A percentile compares a stretch with the other conserved stretches of the same genome.
Evolutionary conservation across 441 rosid species (phyloP).

Genomic region (Gossypium davidsonii): DNA sequence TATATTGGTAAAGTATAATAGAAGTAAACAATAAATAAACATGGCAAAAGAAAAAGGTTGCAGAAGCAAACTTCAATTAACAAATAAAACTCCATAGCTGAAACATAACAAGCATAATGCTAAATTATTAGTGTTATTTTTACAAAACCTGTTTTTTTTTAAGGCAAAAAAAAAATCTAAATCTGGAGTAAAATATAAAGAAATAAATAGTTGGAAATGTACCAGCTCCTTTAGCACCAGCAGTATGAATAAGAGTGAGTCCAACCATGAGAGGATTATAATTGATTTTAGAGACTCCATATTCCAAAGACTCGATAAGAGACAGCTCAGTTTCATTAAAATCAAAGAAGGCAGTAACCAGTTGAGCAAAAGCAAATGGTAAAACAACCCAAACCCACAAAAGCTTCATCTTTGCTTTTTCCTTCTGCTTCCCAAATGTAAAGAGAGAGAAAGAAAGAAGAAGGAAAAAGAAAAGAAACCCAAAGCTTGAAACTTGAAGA

Average conservation of each 20-base stretch:
- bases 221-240: constrained; percentile 89
- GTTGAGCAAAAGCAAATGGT: constrained; percentile 17
- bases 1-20: constrained; percentile 2
- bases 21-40: constrained; percentile 6
- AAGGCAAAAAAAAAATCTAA: neutral
- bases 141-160: neutral
- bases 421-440: constrained; percentile 19
- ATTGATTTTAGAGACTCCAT: constrained; percentile 42
- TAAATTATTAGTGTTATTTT: neutral
- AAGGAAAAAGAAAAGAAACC: neutral
- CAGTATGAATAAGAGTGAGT: constrained; percentile 73
- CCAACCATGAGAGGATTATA: constrained; percentile 65
- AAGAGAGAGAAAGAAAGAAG: neutral
- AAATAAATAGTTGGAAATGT: constrained; percentile 14
- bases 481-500: constrained; percentile 14
- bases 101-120: neutral
- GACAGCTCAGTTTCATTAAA: constrained; percentile 57
- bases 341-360: constrained; percentile 35
- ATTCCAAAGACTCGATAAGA: constrained; percentile 39
- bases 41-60: neutral
- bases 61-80: neutral
- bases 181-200: neutral
- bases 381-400: constrained; percentile 28
- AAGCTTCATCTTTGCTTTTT: constrained; percentile 21
- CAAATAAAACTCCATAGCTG: neutral